Conservation (phyloP, 768 basidiomycete species). For the Xanthoconium purpureum region DNA sequence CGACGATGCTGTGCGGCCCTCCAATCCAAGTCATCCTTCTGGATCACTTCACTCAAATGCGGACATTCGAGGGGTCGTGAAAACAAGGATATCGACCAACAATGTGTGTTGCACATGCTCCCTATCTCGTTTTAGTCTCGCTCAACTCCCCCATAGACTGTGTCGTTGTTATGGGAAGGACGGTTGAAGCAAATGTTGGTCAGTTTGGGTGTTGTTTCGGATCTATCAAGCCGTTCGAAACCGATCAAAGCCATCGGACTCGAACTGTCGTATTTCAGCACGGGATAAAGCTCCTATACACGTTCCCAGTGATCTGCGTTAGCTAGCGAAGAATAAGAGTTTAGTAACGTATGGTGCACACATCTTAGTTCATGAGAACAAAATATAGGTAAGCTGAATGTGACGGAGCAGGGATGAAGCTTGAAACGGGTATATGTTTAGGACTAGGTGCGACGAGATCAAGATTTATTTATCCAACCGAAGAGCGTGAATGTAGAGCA, state of each 20-base stretch:
- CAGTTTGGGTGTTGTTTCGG: constrained; percentile 87
- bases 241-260: constrained; percentile 88
- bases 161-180: constrained; percentile 93
- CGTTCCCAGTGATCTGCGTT: not conserved
- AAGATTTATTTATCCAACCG: constrained; percentile 19
- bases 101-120: constrained; percentile 52
- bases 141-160: constrained; percentile 49
- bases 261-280: constrained; percentile 92
- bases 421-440: constrained; percentile 25
- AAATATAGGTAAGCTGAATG: constrained; percentile 21
- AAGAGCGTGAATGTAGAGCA: constrained; percentile 13
- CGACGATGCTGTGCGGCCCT: not conserved
- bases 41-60: constrained; percentile 6
- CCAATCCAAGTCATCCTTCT: constrained; percentile 9
- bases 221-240: constrained; percentile 78
- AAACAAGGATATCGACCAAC: constrained; percentile 85
- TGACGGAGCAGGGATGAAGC: constrained; percentile 15
- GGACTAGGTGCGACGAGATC: constrained; percentile 14
- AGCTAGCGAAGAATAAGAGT: constrained; percentile 13
- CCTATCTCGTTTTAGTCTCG: not conserved
- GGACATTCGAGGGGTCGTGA: constrained; percentile 77
- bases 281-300: constrained; percentile 32
- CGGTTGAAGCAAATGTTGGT: constrained; percentile 86
- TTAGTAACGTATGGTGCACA: constrained; percentile 21
- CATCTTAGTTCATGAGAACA: constrained; percentile 11